Evolutionary conservation across 805 yeast genomes (phyloP), one percentile per base, ranked within the genome.

Genomic region (Zygoascus biomembranicola): DNA sequence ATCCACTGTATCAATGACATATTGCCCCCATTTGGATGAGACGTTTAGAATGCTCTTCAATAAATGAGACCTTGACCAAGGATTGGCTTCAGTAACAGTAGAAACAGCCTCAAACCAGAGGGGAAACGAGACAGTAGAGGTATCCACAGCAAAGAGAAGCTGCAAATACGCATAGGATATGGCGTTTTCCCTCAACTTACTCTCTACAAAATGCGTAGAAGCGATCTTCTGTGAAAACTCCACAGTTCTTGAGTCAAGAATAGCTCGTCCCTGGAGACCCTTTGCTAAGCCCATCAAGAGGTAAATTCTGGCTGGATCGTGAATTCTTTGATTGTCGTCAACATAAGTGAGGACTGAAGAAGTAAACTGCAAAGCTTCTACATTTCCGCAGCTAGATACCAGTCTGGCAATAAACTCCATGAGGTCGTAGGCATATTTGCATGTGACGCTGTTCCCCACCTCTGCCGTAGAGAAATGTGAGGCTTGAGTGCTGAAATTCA

Each of bases 291-390:
- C 95, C 31, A 71, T 64, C 0, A 80, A 60, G 2, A 84, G 63
- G 56, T 80, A 85, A 1, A 85, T 74, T 65, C 86, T 78, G 0
- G 89, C 80, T 2, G 90, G 88, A 57, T 82, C 95, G 68, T 80
- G 88, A 0, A 81, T 68, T 8, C 77, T 74, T 45, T 76, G 74
- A 19, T 74, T 63, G 8, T 74, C 74, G 26, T 69, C 73, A 43
- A 88, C 65, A 1, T 79, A 75, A 10, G 67, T 66, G 32, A 87
- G 65, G 0, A 77, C 32, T 60, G 62, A 46, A 1, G 61, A 59
- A 1, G 75, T 63, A 0, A 66, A 59, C 3, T 55, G 53, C 9
- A 57, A 55, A 2, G 73, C 71, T 4, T 60, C 59, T 0, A 65
- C 61, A 3, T 64, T 52, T 1, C 52, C 54, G 50, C 71, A 66